A percentile compares a stretch with the other conserved stretches of the same genome.
Conservation (phyloP, 257 asterid genomes). For the Solanum piurae region DNA sequence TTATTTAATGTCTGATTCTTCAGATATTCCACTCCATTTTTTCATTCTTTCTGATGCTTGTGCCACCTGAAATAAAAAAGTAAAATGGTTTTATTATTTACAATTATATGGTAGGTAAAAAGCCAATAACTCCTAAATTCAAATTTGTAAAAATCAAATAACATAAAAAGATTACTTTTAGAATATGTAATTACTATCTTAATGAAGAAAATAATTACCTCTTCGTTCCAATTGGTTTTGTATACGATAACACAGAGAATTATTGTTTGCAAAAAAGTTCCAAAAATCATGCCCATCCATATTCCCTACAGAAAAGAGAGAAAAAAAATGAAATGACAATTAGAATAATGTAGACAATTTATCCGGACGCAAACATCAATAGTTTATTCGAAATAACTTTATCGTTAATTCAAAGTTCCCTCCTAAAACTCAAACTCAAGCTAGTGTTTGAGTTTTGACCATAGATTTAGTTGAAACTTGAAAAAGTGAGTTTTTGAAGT, state of each 20-base stretch:
- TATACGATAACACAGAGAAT: conserved; percentile 55
- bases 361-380: not conserved
- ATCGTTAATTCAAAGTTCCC: not conserved
- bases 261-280: conserved; percentile 72
- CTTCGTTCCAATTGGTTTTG: conserved; percentile 81
- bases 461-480: not conserved
- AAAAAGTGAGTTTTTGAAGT: not conserved
- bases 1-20: conserved; percentile 2
- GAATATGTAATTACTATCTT: not conserved
- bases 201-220: conserved; percentile 30
- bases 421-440: not conserved
- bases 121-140: not conserved
- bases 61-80: conserved; percentile 50
- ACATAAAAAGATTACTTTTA: not conserved
- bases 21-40: conserved; percentile 41
- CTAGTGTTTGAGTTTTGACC: not conserved
- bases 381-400: not conserved
- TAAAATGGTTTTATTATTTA: not conserved
- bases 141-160: not conserved
- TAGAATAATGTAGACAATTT: not conserved
- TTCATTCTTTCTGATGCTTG: conserved; percentile 79
- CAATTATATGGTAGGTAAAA: not conserved
- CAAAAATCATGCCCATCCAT: conserved; percentile 97
- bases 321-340: not conserved
- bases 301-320: conserved; percentile 44